phyloP scores from a whole-genome alignment of 768 basidiomycete genomes.

The Auricularia auricula-judae region DNA sequence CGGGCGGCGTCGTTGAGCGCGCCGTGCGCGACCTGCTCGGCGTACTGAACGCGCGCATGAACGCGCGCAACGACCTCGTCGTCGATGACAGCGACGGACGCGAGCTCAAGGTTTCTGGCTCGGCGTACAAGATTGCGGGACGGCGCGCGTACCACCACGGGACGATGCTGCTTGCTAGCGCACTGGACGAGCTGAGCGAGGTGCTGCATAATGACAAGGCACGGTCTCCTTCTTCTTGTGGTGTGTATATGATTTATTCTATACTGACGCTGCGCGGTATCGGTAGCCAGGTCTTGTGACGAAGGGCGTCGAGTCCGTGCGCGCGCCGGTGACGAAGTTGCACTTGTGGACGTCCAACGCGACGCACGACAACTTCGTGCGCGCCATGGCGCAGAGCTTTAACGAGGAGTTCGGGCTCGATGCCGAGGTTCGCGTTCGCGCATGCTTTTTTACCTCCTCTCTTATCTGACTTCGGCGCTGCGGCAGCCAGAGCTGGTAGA shows the following conservation, averaged over 20 bases:
- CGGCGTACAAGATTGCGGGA: slow-evolving; percentile 91
- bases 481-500: slow-evolving; percentile 14
- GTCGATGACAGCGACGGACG: slow-evolving; percentile 35
- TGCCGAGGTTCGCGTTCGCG: slow-evolving; percentile 20
- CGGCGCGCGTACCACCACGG: slow-evolving; percentile 94
- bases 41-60: slow-evolving; percentile 57
- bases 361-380: slow-evolving; percentile 60
- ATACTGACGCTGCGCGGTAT: neutral
- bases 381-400: slow-evolving; percentile 62
- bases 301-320: slow-evolving; percentile 81
- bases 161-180: slow-evolving; percentile 90
- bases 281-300: slow-evolving; percentile 66
- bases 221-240: slow-evolving; percentile 8
- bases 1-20: slow-evolving; percentile 63
- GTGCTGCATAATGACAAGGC: slow-evolving; percentile 61
- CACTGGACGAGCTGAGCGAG: slow-evolving; percentile 59
- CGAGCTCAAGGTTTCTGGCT: slow-evolving; percentile 84
- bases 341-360: slow-evolving; percentile 37
- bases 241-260: neutral
- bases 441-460: neutral
- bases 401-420: slow-evolving; percentile 38
- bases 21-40: slow-evolving; percentile 63
- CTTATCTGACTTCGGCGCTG: slow-evolving; percentile 10
- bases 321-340: slow-evolving; percentile 86
- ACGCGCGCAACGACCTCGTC: slow-evolving; percentile 87